Percentiles rank a stretch among this genome's conserved stretches.
Conservation (phyloP, 2,329 filamentous ascomycete species). For the Myriosclerotinia curreyana region DNA sequence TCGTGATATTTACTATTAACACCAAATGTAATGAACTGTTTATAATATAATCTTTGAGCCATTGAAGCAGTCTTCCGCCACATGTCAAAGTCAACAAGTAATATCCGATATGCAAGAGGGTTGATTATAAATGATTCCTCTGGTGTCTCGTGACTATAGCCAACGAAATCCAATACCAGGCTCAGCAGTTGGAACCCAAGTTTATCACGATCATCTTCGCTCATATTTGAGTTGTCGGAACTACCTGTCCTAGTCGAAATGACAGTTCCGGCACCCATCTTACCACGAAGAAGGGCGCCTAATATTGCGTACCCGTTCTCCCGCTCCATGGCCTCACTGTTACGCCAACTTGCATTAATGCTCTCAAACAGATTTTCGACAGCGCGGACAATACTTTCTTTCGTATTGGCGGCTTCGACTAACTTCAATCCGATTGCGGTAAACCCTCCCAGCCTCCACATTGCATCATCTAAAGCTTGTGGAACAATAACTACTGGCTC, state of each 20-base stretch:
- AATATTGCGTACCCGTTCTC: conserved; percentile 92
- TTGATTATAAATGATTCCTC: conserved; percentile 93
- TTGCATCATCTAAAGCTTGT: conserved; percentile 82
- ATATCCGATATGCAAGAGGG: conserved; percentile 85
- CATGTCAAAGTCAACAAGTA: conserved; percentile 88
- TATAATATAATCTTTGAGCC: conserved; percentile 87
- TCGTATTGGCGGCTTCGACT: conserved; percentile 70
- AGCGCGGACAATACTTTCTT: conserved; percentile 69
- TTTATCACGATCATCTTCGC: conserved; percentile 53
- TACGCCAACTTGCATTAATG: conserved; percentile 89
- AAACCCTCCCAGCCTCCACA: conserved; percentile 92
- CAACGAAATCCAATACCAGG: conserved; percentile 79
- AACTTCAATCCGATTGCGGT: conserved; percentile 81
- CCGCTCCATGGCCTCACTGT: conserved; percentile 96
- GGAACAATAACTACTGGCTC: conserved; percentile 78
- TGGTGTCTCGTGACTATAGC: conserved; percentile 76
- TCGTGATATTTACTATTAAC: conserved; percentile 87
- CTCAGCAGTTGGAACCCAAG: conserved; percentile 65
- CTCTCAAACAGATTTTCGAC: conserved; percentile 82
- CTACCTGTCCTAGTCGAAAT: conserved; percentile 38
- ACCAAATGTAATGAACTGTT: conserved; percentile 84
- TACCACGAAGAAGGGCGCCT: conserved; percentile 77
- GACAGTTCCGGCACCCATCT: conserved; percentile 58
- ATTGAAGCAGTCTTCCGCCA: conserved; percentile 78
- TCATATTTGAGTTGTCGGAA: conserved; percentile 42